Evolutionary conservation across 352 stramenopile genomes (phyloP), one percentile per base, ranked within the genome.

Genomic region (Globisporangium ultimum): DNA sequence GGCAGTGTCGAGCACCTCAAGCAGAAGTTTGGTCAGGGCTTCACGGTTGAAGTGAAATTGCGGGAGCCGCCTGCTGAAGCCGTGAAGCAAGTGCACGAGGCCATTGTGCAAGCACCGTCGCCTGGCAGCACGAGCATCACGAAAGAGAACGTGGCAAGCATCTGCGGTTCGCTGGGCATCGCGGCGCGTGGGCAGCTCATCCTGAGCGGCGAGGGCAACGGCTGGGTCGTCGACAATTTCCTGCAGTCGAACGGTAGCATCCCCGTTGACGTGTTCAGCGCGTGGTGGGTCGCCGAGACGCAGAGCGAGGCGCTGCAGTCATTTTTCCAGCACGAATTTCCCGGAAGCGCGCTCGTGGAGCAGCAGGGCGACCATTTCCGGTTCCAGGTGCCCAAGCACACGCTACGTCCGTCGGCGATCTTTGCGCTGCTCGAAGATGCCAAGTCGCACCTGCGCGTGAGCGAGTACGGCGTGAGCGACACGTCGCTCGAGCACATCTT

Each of bases 21-120:
- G 79, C 88, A 84, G 52, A 97, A 97, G 59, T 99, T 98, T 65
- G 97, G 96, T 12, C 78, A 89, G 55, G 96, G 96, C 0, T 98
- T 94, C 68, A 92, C 96, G 20, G 73, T 98, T 13, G 88, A 98
- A 46, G 73, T 88, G 2, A 88, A 87, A 43, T 55, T 91, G 2
- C 53, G 60, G 8, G 64, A 80, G 20, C 78, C 74, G 13, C 49
- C 65, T 40, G 15, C 53, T 28, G 20, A 67, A 5, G 60, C 51
- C 20, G 15, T 74, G 18, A 8, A 28, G 10, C 24, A 47, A 36
- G 10, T 62, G 24, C 34, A 67, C 15, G 49, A 57, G 15, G 21
- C 48, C 43, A 55, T 71, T 5, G 13, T 68, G 5, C 28, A 36
- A 36, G 3, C 28, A 1, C 28, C 3, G 8, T 36, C 28, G 28